A percentile compares a stretch with the other conserved stretches of the same genome.
Evolutionary conservation across 163 green algal genomes (phyloP).

Genomic region (Scenedesmus sp.): DNA sequence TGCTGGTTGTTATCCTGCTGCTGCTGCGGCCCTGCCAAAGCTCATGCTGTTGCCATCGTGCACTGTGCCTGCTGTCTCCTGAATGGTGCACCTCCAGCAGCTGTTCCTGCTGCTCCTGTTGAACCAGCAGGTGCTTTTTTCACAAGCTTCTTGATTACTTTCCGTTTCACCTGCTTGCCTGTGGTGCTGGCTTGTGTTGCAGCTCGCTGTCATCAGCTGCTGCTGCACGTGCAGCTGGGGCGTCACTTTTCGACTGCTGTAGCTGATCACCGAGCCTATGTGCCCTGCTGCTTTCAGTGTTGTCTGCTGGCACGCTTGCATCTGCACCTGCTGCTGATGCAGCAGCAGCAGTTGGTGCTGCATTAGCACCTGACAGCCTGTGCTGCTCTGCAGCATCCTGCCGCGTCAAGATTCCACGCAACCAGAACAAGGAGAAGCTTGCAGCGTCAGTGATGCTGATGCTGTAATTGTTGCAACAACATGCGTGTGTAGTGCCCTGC

Average conservation of each 20-base stretch:
- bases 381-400: conserved; percentile 7
- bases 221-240: neutral
- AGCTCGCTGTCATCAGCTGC: neutral
- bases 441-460: too few species aligned
- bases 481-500: too few species aligned
- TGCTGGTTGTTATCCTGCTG: too few species aligned
- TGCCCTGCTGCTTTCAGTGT: neutral
- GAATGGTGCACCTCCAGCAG: neutral
- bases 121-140: neutral
- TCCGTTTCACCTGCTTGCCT: conserved; percentile 10
- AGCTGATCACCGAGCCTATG: neutral
- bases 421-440: too few species aligned
- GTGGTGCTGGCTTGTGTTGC: neutral
- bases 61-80: neutral
- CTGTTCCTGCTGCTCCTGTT: neutral
- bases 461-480: too few species aligned
- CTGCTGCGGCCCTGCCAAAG: neutral
- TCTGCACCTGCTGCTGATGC: neutral
- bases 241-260: neutral
- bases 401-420: neutral
- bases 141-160: conserved; percentile 36
- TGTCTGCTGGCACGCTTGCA: neutral
- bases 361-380: neutral
- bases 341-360: neutral
- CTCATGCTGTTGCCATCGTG: neutral